Base-by-base conservation (phyloP, 768 basidiomycete genomes). In the Lentinula edodes region DNA sequence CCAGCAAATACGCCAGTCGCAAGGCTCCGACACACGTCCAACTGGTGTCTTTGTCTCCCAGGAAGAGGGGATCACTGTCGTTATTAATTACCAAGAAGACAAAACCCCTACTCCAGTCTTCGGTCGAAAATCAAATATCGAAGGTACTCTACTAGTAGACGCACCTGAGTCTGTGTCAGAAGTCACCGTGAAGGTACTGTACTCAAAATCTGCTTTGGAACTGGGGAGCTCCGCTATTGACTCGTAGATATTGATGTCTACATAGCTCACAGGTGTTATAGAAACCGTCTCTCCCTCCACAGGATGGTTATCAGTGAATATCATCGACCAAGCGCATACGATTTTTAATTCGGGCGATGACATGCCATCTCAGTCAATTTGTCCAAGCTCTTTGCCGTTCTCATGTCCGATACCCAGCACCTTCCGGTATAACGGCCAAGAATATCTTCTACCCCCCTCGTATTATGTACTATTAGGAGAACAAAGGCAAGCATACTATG, bases 31-130 rank as follows among this genome's bases (percentile, higher is more conserved):
- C 20, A 20, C 23, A 3, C 59, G 48, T 16, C 59, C 59, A 6
- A 60, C 59, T 12, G 59, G 59, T 18, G 36, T 60, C n/a, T 60
- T 60, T 28, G 38, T 52, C 32, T 36, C 42, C 16, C 45, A 52
- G 18, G 32, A 60, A 7, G 41, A 52, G 10, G 59, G 51, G 2
- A n/a, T 52, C 48, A 60, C 59, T 36, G 28, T 60, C 23, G 23
- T 60, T 16, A 28, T 60, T 16, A 60, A 60, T n/a, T 12, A 60
- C 23, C 59, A 60, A 43, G 51, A 60, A 52, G 51, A 52, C 51
- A 50, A 41, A 10, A 20, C 41, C 3, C 16, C 23, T 16, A 34
- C n/a, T 1, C 59, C 59, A 10, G 28, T 60, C 20, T 52, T 36
- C 53, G 38, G 38, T 8, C 48, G 39, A 42, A 39, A 23, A 15